Percentiles rank a stretch among this genome's conserved stretches.
Conservation (phyloP, 768 basidiomycete genomes). For the Lentinula edodes region DNA sequence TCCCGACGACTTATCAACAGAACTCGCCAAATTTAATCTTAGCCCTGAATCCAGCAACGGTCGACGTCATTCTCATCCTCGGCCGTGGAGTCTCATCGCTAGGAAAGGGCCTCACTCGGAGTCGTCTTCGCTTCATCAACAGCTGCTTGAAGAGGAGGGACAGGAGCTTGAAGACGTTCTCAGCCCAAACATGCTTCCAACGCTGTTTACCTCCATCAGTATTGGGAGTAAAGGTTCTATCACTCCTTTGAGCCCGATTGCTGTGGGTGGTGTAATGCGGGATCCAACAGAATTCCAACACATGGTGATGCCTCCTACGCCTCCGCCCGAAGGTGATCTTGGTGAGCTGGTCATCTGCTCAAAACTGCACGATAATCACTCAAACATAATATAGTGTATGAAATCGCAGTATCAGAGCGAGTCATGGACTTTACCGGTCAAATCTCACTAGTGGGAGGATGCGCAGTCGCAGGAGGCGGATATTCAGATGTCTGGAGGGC, state of each 20-base stretch:
- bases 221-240: constrained; percentile 1
- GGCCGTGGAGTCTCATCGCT: constrained; percentile 34
- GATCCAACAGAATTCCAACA: background rate
- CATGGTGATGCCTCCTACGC: constrained; percentile 1
- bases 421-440: constrained; percentile 8
- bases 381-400: background rate
- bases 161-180: constrained; percentile 20
- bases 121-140: constrained; percentile 27
- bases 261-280: background rate
- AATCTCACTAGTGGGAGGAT: constrained; percentile 14
- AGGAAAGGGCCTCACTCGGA: constrained; percentile 32
- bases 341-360: background rate
- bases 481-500: constrained; percentile 40
- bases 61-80: constrained; percentile 18
- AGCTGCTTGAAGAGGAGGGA: constrained; percentile 13
- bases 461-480: constrained; percentile 33
- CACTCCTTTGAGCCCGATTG: background rate
- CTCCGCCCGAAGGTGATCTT: constrained; percentile 4
- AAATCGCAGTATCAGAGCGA: background rate
- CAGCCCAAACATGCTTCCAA: constrained; percentile 32
- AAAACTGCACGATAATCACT: background rate
- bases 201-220: constrained; percentile 19
- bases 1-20: background rate
- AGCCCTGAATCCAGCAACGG: constrained; percentile 7
- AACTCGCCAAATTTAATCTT: background rate